Conservation (phyloP, 495 filamentous ascomycete species). For the Lichina pygmaea region DNA sequence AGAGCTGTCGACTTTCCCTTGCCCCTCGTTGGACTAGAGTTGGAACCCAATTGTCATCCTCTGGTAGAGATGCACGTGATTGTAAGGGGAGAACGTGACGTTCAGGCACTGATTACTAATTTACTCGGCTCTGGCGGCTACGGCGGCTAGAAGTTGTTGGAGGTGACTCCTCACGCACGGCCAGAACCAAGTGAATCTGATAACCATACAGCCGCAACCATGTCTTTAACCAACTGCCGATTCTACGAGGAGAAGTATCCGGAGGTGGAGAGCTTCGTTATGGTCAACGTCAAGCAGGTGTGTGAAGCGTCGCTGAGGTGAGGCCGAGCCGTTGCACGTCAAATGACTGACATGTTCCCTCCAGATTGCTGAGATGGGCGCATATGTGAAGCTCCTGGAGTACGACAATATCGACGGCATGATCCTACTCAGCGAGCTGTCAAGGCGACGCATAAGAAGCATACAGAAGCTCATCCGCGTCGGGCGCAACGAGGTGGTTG, state of each 20-base stretch:
- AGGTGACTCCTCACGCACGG: too few species aligned
- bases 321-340: neutral
- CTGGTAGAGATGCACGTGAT: too few species aligned
- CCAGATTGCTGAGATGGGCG: slow-evolving; percentile 97
- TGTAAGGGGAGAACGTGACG: too few species aligned
- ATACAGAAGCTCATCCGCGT: slow-evolving; percentile 98
- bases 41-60: too few species aligned
- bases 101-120: too few species aligned
- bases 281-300: slow-evolving; percentile 38
- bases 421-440: slow-evolving; percentile 92
- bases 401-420: slow-evolving; percentile 99
- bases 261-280: slow-evolving; percentile 96
- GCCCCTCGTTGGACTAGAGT: too few species aligned
- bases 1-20: too few species aligned
- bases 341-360: neutral
- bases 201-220: slow-evolving; percentile 11
- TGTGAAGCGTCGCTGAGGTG: neutral
- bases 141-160: too few species aligned
- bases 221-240: slow-evolving; percentile 96
- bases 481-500: slow-evolving; percentile 91
- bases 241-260: slow-evolving; percentile 98
- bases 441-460: slow-evolving; percentile 83
- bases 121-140: too few species aligned
- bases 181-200: too few species aligned
- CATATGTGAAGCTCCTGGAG: slow-evolving; percentile 96